Conservation (phyloP, 305 asterid species). For the Petunia hybrid region DNA sequence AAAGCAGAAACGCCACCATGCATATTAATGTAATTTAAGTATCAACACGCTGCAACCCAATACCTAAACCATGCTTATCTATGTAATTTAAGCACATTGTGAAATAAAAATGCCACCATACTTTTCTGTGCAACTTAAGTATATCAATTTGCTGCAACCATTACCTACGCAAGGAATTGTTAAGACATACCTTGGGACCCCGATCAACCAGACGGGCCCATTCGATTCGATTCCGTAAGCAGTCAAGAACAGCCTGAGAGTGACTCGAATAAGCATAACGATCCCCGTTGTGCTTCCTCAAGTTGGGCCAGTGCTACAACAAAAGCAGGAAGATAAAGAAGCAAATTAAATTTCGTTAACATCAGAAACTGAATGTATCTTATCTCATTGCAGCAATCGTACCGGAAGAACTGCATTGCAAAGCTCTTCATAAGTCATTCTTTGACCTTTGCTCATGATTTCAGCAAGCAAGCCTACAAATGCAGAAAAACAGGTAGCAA, state of each 20-base stretch:
- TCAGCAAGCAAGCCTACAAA: constrained; percentile 88
- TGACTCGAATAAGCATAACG: constrained; percentile 95
- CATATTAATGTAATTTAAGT: not conserved
- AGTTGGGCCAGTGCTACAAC: constrained; percentile 87
- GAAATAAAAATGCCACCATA: too few relatives aligned
- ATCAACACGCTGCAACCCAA: not conserved
- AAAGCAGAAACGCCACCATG: too few relatives aligned
- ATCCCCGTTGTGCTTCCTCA: constrained; percentile 96
- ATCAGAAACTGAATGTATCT: constrained; percentile 30
- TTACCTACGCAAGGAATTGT: not conserved
- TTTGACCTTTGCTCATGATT: constrained; percentile 90
- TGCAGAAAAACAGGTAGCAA: constrained; percentile 28
- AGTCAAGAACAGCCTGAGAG: constrained; percentile 94
- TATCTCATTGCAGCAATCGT: constrained; percentile 39
- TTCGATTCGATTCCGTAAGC: constrained; percentile 94
- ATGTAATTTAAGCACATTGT: too few relatives aligned
- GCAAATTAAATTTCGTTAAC: constrained; percentile 28
- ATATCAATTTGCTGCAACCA: not conserved
- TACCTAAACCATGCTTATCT: not conserved
- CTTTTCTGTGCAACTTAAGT: not conserved
- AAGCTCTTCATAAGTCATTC: constrained; percentile 89
- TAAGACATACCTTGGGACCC: constrained; percentile 80
- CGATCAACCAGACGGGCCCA: constrained; percentile 98
- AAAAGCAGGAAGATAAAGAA: constrained; percentile 24
- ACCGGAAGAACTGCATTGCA: constrained; percentile 93